phyloP scores from a whole-genome alignment of 345 rosid genomes.

The Citrus sinensis region DVS_A1.0 CM039169.1:8541501-8542000 shows the following conservation, averaged over 20 bases:
- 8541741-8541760: background rate
- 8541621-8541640: background rate
- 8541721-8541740: background rate
- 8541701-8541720: background rate
- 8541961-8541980: no score
- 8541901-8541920: background rate
- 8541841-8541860: background rate
- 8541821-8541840: background rate
- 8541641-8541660: background rate
- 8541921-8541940: background rate
- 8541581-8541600: background rate
- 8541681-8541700: background rate
- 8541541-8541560: background rate
- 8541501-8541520: background rate
- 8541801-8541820: background rate
- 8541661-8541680: background rate
- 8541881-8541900: background rate
- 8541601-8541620: background rate
- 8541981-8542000: no score
- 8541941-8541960: no score
- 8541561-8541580: background rate
- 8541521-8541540: background rate
- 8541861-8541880: background rate
- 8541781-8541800: background rate
- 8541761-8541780: background rate